These are phyloP conservation scores for Marvania coccoides DNA, from an alignment of 139 green algal genomes.

Conservation along the genomic window DNA sequence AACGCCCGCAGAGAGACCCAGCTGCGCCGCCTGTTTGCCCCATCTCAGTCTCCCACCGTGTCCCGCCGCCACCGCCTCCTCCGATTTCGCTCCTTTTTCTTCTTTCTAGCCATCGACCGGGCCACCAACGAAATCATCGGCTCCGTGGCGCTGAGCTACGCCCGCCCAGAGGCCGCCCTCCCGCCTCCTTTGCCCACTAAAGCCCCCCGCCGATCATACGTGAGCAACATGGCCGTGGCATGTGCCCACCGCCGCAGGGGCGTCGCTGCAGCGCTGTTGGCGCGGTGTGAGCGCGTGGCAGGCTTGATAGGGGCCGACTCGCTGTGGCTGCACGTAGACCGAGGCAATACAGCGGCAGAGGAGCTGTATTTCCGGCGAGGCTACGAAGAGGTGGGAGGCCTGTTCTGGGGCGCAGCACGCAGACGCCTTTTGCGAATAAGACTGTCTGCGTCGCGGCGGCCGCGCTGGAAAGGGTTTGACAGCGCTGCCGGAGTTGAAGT, in stretches of 20 bases:
- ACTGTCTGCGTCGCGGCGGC: too few relatives aligned
- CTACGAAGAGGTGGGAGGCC: slow-evolving; percentile 26
- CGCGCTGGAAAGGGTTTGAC: too few relatives aligned
- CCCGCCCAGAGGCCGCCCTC: slow-evolving; percentile 47
- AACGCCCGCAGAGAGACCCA: too few relatives aligned
- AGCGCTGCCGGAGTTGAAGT: too few relatives aligned
- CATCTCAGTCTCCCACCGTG: too few relatives aligned
- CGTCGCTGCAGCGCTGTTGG: slow-evolving; percentile 38
- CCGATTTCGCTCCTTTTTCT: slow-evolving; percentile 4
- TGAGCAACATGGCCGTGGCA: slow-evolving; percentile 60
- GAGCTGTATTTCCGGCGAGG: slow-evolving; percentile 40
- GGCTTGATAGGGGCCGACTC: slow-evolving; percentile 26
- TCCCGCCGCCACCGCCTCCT: too few relatives aligned
- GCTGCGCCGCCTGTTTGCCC: too few relatives aligned
- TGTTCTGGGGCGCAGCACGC: too few relatives aligned
- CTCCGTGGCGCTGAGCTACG: slow-evolving; percentile 23
- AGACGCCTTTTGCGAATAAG: too few relatives aligned
- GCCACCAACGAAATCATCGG: slow-evolving; percentile 7
- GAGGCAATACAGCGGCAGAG: slow-evolving; percentile 29
- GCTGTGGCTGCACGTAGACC: slow-evolving; percentile 53
- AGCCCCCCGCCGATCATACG: slow-evolving; percentile 46
- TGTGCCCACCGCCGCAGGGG: slow-evolving; percentile 29
- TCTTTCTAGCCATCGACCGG: slow-evolving; percentile 16
- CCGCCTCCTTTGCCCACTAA: slow-evolving; percentile 58
- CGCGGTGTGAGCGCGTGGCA: slow-evolving; percentile 43